A percentile compares a stretch with the other conserved stretches of the same genome.
Conservation (phyloP, 371 early-diverging fungal genomes). For the Conidiobolus incongruus region DNA sequence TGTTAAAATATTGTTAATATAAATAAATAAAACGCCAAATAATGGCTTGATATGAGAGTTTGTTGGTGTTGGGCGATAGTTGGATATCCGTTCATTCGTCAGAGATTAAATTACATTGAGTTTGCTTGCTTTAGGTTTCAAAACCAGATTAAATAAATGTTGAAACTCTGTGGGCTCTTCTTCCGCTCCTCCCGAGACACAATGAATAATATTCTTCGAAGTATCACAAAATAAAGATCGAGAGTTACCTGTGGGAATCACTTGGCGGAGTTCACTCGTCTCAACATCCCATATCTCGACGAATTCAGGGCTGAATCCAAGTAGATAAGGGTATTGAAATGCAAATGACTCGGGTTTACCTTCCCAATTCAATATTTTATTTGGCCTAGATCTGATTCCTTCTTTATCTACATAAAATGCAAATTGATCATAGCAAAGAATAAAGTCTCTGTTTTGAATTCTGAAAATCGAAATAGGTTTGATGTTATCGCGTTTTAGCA, state of each 20-base stretch:
- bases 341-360: conserved; percentile 50
- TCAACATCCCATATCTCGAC: conserved; percentile 74
- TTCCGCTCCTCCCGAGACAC: neutral
- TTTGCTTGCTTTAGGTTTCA: neutral
- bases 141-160: neutral
- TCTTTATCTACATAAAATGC: conserved; percentile 73
- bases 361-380: conserved; percentile 59
- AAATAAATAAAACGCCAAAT: no score
- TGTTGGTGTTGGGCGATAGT: no score
- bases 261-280: conserved; percentile 38
- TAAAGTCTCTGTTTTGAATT: conserved; percentile 40
- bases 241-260: conserved; percentile 32
- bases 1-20: no score
- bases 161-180: neutral
- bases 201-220: conserved; percentile 3
- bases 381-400: conserved; percentile 45
- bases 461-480: conserved; percentile 68
- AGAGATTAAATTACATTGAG: no score
- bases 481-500: conserved; percentile 39
- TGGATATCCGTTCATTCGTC: no score
- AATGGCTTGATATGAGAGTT: no score
- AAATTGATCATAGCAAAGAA: conserved; percentile 80
- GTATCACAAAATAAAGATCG: conserved; percentile 26
- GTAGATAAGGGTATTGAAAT: conserved; percentile 55
- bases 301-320: conserved; percentile 75